phyloP scores from a whole-genome alignment of 148 eudicot genomes.

The Dysphania ambrosioides region DNA sequence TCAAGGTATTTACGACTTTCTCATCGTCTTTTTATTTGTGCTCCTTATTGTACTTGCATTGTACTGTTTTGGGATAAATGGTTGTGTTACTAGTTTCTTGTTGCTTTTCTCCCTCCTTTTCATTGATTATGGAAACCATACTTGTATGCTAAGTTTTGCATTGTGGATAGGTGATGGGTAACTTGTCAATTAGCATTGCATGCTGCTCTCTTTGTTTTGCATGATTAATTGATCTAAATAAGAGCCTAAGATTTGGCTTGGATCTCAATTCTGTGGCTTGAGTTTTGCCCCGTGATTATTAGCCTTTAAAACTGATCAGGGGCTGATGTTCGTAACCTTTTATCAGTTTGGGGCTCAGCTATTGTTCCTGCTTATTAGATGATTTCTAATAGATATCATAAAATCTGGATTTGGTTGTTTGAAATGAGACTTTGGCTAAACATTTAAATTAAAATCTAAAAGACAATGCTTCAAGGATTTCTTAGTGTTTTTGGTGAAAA shows the following conservation, averaged over 20 bases:
- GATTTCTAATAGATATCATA: background rate
- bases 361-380: too few species aligned
- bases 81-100: background rate
- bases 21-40: background rate
- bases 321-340: background rate
- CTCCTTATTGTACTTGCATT: background rate
- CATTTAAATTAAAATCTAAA: too few species aligned
- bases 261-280: background rate
- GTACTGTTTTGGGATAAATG: background rate
- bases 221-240: background rate
- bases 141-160: background rate
- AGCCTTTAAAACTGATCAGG: background rate
- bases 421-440: too few species aligned
- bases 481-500: too few species aligned
- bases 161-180: background rate
- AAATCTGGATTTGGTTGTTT: background rate
- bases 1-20: constrained; percentile 37
- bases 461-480: too few species aligned
- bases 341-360: background rate
- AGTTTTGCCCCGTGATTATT: background rate
- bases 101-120: background rate
- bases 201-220: background rate
- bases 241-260: background rate
- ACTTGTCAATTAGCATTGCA: background rate
- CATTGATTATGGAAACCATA: background rate